phyloP scores from a whole-genome alignment of 345 rosid species.

The Stellera chamaejasme region DNA sequence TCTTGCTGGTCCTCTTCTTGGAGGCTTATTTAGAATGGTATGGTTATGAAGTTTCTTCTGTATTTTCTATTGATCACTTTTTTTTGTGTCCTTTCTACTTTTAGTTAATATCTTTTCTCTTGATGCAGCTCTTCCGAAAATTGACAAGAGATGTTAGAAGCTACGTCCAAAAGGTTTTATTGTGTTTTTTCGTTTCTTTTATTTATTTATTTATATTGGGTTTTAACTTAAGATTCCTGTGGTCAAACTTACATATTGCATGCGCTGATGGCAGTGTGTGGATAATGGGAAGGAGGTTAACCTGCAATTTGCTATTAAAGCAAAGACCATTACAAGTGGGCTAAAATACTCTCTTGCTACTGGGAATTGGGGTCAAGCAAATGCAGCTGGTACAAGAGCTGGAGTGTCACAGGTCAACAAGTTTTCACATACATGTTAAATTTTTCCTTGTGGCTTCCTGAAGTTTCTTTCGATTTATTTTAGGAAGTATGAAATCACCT shows the following conservation, averaged over 20 bases:
- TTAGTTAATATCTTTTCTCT: constrained; percentile 7
- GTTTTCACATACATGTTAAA: neutral
- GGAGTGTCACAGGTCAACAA: constrained; percentile 92
- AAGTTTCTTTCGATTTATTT: neutral
- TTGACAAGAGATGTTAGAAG: constrained; percentile 88
- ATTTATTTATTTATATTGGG: neutral
- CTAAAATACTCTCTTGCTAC: constrained; percentile 97
- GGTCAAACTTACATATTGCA: constrained; percentile 14
- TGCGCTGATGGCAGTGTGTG: constrained; percentile 55
- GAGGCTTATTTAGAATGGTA: constrained; percentile 96
- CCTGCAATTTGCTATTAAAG: constrained; percentile 93
- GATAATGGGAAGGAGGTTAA: constrained; percentile 97
- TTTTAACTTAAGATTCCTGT: constrained; percentile 2
- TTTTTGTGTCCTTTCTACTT: neutral
- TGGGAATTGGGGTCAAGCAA: constrained; percentile 99
- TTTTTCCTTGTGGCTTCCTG: no score
- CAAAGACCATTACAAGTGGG: constrained; percentile 97
- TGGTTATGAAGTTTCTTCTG: constrained; percentile 14
- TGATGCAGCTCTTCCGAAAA: constrained; percentile 85
- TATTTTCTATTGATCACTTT: neutral
- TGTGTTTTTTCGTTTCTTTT: no score
- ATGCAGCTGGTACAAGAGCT: constrained; percentile 99
- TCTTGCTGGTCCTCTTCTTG: constrained; percentile 98
- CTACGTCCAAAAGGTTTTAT: constrained; percentile 89
- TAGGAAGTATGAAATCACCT: neutral